Conservation (phyloP, 371 early-diverging fungal genomes). For the Apophysomyces ossiformis region DNA sequence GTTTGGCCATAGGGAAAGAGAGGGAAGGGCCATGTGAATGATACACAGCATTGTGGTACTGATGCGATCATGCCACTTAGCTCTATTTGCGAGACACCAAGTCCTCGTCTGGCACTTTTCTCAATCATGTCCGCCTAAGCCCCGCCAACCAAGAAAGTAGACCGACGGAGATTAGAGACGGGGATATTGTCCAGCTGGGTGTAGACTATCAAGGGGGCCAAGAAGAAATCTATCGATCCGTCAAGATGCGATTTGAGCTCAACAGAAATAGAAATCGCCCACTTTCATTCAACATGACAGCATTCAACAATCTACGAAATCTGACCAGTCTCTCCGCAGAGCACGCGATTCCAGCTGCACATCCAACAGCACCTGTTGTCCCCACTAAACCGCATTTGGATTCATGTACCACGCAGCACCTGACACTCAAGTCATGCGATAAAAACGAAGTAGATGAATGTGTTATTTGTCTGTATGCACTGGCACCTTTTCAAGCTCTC, state of each 20-base stretch:
- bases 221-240: constrained; percentile 76
- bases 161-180: constrained; percentile 86
- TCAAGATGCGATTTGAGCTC: constrained; percentile 81
- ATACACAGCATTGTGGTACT: constrained; percentile 11
- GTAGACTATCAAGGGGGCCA: constrained; percentile 95
- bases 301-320: constrained; percentile 44
- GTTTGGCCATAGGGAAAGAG: neutral
- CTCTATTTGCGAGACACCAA: constrained; percentile 92
- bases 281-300: constrained; percentile 42
- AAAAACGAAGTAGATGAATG: constrained; percentile 72
- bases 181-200: constrained; percentile 94
- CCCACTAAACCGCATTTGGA: constrained; percentile 14
- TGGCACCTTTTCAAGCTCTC: constrained; percentile 91
- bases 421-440: constrained; percentile 11
- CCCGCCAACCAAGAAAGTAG: constrained; percentile 87
- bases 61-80: constrained; percentile 38
- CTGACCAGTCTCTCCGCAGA: constrained; percentile 21
- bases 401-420: constrained; percentile 12
- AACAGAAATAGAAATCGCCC: constrained; percentile 45
- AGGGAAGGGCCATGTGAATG: constrained; percentile 5
- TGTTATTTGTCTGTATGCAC: constrained; percentile 93
- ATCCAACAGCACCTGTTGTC: constrained; percentile 5
- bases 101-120: constrained; percentile 95
- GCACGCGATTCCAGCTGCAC: constrained; percentile 14
- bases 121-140: constrained; percentile 91